Evolutionary conservation across 805 yeast species (phyloP).

Genomic region (Candida bentonensis): DNA sequence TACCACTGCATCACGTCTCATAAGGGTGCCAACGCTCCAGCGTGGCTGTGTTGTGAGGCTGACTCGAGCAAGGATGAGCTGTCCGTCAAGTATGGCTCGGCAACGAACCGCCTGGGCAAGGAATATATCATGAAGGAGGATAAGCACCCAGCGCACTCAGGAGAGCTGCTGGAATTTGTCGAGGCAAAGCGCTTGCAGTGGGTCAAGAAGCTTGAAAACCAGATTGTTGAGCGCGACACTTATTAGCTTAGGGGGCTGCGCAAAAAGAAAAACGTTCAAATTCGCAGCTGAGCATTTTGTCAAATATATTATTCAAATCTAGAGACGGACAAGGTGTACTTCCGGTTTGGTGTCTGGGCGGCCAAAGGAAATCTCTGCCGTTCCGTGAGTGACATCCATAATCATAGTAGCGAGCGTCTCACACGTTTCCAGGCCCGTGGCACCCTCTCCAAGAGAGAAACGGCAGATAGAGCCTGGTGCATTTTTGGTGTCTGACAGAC

Average conservation of each 20-base stretch:
- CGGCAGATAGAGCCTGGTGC: neutral
- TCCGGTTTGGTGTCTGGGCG: neutral
- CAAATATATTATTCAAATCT: neutral
- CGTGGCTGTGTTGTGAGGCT: constrained; percentile 45
- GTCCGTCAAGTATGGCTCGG: constrained; percentile 57
- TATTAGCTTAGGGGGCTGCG: too few relatives aligned
- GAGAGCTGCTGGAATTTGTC: constrained; percentile 52
- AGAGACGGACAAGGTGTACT: neutral
- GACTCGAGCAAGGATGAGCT: constrained; percentile 35
- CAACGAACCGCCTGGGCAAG: constrained; percentile 46
- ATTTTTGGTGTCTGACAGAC: neutral
- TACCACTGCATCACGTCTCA: constrained; percentile 86
- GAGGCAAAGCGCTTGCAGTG: constrained; percentile 46
- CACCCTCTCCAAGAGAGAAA: neutral
- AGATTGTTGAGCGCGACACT: constrained; percentile 37
- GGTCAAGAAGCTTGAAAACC: constrained; percentile 63
- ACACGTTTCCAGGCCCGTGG: neutral
- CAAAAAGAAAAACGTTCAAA: too few relatives aligned
- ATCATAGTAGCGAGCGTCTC: neutral
- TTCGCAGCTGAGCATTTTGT: neutral
- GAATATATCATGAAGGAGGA: constrained; percentile 37
- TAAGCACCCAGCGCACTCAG: constrained; percentile 33
- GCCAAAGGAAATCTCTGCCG: neutral
- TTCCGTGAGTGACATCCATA: neutral
- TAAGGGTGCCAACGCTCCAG: constrained; percentile 78